Percentiles rank a stretch among this genome's conserved stretches.
Conservation (phyloP, 2,329 filamentous ascomycete species). For the Cordyceps pruinosa region DNA sequence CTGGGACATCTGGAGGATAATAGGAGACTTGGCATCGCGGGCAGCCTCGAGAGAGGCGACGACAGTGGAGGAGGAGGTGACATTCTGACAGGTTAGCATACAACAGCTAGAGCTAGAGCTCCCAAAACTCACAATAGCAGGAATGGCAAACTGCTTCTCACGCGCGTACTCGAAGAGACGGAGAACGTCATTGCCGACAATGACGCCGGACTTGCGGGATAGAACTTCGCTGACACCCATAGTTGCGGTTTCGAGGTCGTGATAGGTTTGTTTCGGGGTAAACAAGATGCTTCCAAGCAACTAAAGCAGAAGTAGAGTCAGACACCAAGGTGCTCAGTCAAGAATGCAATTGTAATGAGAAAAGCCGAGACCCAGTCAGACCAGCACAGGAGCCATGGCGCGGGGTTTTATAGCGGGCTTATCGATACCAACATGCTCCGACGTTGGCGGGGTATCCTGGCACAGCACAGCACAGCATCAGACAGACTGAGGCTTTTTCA, state of each 20-base stretch:
- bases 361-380: conserved; percentile 3
- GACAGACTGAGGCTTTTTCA: conserved; percentile 6
- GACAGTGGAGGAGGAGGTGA: conserved; percentile 75
- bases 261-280: conserved; percentile 1
- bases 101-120: conserved; percentile 8
- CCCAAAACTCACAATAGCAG: conserved; percentile 51
- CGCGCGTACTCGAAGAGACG: conserved; percentile 84
- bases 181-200: conserved; percentile 47
- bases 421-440: conserved; percentile 10
- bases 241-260: conserved; percentile 22
- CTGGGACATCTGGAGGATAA: conserved; percentile 90
- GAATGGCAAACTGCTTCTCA: conserved; percentile 82
- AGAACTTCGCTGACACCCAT: conserved; percentile 37
- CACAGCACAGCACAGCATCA: background rate
- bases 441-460: conserved; percentile 5
- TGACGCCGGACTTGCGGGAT: conserved; percentile 47
- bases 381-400: conserved; percentile 1
- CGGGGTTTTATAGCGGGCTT: conserved; percentile 10
- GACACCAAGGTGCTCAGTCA: conserved; percentile 3
- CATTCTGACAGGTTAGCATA: conserved; percentile 48
- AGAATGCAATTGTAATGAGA: conserved; percentile 8
- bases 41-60: conserved; percentile 91
- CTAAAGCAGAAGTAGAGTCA: background rate
- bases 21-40: conserved; percentile 80
- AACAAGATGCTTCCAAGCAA: background rate